Percentiles rank a stretch among this genome's conserved stretches.
Conservation (phyloP, 2,329 filamentous ascomycete genomes). For the Botrytis deweyae region DNA sequence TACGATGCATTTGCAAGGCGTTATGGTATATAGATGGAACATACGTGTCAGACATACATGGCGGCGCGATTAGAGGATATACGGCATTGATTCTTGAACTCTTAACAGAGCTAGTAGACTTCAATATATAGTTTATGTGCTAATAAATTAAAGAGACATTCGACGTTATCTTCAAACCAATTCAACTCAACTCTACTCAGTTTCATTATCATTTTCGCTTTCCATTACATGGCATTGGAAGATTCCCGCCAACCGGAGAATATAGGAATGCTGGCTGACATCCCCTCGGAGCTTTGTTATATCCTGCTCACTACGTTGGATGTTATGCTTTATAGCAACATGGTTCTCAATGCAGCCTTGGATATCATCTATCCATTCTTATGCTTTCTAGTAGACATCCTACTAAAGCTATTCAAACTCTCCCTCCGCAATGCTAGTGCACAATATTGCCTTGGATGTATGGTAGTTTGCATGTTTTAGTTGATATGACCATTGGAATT, state of each 20-base stretch:
- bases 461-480: neutral
- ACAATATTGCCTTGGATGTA: neutral
- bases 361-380: neutral
- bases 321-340: neutral
- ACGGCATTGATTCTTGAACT: neutral
- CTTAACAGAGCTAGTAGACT: neutral
- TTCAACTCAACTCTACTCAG: neutral
- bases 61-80: neutral
- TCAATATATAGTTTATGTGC: slow-evolving; percentile 11
- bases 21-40: slow-evolving; percentile 11
- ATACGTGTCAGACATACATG: slow-evolving; percentile 12
- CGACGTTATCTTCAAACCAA: neutral
- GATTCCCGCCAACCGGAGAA: neutral
- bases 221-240: neutral
- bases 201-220: neutral
- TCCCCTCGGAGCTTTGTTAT: neutral
- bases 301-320: neutral
- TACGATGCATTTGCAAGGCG: slow-evolving; percentile 7
- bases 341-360: neutral
- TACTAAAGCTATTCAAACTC: neutral
- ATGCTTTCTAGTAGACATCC: neutral
- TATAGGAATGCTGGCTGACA: neutral
- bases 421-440: neutral
- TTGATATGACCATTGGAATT: neutral
- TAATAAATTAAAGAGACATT: neutral